Conservation (phyloP, 441 rosid species). For the Biscutella laevigata region DNA sequence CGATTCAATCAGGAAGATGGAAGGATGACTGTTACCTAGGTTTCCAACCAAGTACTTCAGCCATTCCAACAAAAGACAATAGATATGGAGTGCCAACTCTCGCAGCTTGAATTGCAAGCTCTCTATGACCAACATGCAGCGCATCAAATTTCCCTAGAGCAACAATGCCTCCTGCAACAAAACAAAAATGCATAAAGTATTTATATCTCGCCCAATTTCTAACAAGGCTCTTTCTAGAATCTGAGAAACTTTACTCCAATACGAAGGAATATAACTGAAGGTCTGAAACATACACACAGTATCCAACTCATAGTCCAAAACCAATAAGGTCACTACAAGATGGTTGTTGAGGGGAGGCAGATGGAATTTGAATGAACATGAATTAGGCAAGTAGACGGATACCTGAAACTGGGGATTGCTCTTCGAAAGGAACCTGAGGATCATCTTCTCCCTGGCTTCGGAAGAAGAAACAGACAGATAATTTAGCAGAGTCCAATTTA, state of each 20-base stretch:
- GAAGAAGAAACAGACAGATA: conserved; percentile 13
- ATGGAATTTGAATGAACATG: neutral
- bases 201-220: neutral
- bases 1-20: neutral
- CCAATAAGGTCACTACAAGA: neutral
- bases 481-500: neutral
- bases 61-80: conserved; percentile 74
- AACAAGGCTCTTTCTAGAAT: neutral
- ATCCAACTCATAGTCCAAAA: neutral
- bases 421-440: conserved; percentile 34
- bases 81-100: conserved; percentile 64
- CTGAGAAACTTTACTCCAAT: neutral
- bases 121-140: conserved; percentile 70
- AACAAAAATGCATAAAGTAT: neutral
- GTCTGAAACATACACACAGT: no score
- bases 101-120: conserved; percentile 79
- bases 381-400: neutral
- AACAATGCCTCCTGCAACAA: conserved; percentile 57
- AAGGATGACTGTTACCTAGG: conserved; percentile 37
- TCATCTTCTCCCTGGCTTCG: conserved; percentile 54
- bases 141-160: conserved; percentile 90
- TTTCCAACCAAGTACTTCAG: conserved; percentile 79
- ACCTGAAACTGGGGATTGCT: conserved; percentile 57
- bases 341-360: neutral
- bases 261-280: neutral